These are phyloP conservation scores for Pythium rhizo-oryzae DNA, from an alignment of 352 stramenopile genomes.

Conservation along the genomic window DNA sequence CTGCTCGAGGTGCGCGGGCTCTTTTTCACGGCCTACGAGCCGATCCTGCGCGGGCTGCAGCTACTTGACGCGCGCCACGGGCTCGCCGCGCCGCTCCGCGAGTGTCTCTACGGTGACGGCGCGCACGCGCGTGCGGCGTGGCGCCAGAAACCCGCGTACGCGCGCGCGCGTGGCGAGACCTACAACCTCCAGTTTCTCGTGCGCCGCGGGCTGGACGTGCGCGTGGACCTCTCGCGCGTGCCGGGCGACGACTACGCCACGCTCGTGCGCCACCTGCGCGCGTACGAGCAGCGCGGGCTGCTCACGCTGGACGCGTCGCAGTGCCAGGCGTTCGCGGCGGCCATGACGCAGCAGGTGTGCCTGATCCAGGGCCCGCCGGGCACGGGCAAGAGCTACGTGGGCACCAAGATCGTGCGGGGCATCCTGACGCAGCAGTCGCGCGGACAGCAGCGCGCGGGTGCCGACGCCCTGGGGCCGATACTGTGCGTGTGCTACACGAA, in stretches of 20 bases:
- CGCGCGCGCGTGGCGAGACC: not conserved
- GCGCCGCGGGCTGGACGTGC: not conserved
- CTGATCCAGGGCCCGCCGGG: slow-evolving; percentile 84
- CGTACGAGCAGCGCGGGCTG: slow-evolving; percentile 11
- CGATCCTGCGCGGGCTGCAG: slow-evolving; percentile 51
- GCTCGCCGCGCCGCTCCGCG: slow-evolving; percentile 35
- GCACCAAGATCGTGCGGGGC: slow-evolving; percentile 67
- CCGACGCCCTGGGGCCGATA: slow-evolving; percentile 47
- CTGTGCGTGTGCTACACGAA: slow-evolving; percentile 92
- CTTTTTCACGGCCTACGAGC: slow-evolving; percentile 54
- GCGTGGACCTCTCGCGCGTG: slow-evolving; percentile 12
- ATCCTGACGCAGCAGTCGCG: slow-evolving; percentile 55
- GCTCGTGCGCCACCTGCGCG: slow-evolving; percentile 5
- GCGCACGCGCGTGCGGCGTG: not conserved
- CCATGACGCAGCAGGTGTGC: slow-evolving; percentile 66
- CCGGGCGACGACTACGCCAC: slow-evolving; percentile 1
- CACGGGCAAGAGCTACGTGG: slow-evolving; percentile 88
- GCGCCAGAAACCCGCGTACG: slow-evolving; percentile 22
- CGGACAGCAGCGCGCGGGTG: too few relatives aligned
- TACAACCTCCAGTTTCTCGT: slow-evolving; percentile 23
- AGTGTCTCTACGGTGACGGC: slow-evolving; percentile 39
- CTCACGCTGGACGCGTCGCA: slow-evolving; percentile 58
- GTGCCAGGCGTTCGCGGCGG: slow-evolving; percentile 64
- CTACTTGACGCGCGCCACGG: slow-evolving; percentile 17
- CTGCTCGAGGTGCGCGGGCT: slow-evolving; percentile 57